A percentile compares a stretch with the other conserved stretches of the same genome.
Evolutionary conservation across 106 monocot species (phyloP).

Genomic region (Platanthera zijinensis): DNA sequence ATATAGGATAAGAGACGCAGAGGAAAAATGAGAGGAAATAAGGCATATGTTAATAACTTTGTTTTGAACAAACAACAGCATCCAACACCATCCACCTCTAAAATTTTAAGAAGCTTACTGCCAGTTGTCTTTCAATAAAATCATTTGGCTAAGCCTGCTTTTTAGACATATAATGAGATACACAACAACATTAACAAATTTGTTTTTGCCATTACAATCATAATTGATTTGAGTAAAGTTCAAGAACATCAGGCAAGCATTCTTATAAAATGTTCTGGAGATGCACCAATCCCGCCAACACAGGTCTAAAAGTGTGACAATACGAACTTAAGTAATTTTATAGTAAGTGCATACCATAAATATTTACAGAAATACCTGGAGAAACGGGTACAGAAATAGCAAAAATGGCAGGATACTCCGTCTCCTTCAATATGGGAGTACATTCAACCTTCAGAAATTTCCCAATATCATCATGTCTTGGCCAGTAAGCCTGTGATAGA

Average conservation of each 20-base stretch:
- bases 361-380: slow-evolving; percentile 46
- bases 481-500: slow-evolving; percentile 69
- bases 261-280: not conserved
- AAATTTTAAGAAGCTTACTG: too few relatives aligned
- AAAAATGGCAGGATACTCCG: slow-evolving; percentile 63
- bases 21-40: too few relatives aligned
- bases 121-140: too few relatives aligned
- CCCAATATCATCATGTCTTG: slow-evolving; percentile 65
- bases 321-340: not conserved
- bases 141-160: too few relatives aligned
- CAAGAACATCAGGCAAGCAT: not conserved
- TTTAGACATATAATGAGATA: too few relatives aligned
- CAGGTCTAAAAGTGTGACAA: not conserved
- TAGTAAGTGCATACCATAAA: not conserved
- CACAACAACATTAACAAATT: too few relatives aligned
- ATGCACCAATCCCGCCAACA: not conserved
- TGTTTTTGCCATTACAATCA: too few relatives aligned
- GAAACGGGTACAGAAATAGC: slow-evolving; percentile 71
- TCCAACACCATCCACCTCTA: too few relatives aligned
- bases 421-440: slow-evolving; percentile 48
- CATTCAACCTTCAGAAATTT: slow-evolving; percentile 92
- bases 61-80: too few relatives aligned
- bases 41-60: too few relatives aligned
- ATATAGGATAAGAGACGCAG: too few relatives aligned
- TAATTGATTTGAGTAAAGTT: not conserved